Evolutionary conservation across 1,284 basidiomycete genomes (phyloP), one percentile per base, ranked within the genome.

Genomic region (Apiotrichum siamense): DNA sequence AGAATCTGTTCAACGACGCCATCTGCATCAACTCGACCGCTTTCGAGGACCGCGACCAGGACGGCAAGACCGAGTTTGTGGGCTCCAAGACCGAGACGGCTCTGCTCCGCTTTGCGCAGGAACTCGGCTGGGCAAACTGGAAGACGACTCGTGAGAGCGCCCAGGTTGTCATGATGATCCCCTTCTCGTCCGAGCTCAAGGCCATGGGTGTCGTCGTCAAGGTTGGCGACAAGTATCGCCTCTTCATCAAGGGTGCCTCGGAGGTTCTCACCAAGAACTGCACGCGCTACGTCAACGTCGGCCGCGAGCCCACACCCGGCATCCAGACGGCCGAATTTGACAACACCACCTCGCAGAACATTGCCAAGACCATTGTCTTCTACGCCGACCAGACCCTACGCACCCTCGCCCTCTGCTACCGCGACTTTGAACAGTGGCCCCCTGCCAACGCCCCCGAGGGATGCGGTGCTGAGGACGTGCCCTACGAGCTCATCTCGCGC

Each of bases 21-120:
- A 88, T 97, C 62, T 83, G 88, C 32, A 78, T 96, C 75, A 97
- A 97, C 76, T 93, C 91, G 11, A 97, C 94, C 9, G 94, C 93
- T 13, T 98, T 97, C 73, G 87, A 94, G 74, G 89, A 92, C 62
- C 75, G 68, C 36, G 82, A 89, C 69, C 75, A 81, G 23, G 82
- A 83, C 39, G 82, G 81, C n/a, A 77, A 83, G 58, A 62, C 75
- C 32, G 77, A 81, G 21, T 96, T 97, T 66, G 80, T 97, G 45
- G 94, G 96, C 7, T 90, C 83, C 77, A 97, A 98, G 81, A 97
- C 94, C 7, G 94, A 98, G 77, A 91, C 87, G 0, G 94, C 94
- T 1, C 79, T 98, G 23, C 78, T 98, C 21, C 81, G 84, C 60
- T 90, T 97, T 63, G 88, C 88, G n/a, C 85, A 87, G 76, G 83